Base-by-base conservation (phyloP, 495 filamentous ascomycete species). In the Margaritispora aquatica region DNA sequence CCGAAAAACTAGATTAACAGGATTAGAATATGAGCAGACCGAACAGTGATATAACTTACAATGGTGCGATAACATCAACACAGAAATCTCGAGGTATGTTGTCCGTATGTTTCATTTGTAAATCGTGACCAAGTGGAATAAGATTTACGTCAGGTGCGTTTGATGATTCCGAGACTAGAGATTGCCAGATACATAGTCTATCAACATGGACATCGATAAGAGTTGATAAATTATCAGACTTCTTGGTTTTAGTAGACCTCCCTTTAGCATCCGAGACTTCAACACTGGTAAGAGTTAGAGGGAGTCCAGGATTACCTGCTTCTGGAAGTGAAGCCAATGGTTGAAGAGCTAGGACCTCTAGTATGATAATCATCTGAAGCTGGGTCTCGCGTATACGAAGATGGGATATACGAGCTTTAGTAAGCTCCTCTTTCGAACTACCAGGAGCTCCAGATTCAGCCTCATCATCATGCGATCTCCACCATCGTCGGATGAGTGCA, bases 111-210 rank as follows among this genome's bases (percentile, higher is more conserved):
- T 61, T 61, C 19, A 46, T n/a, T 19, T 11, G 22, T 22, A 1
- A 17, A 19, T 19, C 44, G 2, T 44, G 15, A 17, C 48, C 38
- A 8, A 9, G 20, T 24, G 47, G 13, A 3, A 10, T 17, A 5
- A 22, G 7, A 22, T 2, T 21, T 10, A 13, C 31, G 1, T 36
- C 27, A 17, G 26, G n/a, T 15, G 52, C 31, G 3, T 36, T 38
- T 21, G 19, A 22, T 22, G 23, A 22, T 48, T 59, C 41, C 49
- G 52, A 17, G 11, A 81, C 79, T 53, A 88, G 83, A n/a, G 91
- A 90, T 66, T 96, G 92, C 95, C 95, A 98, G 38, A 98, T 98
- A 68, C 91, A 95, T 22, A 98, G 77, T 31, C 91, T 84, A 69
- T 98, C 95, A 11, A 96, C 81, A 51, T 96, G 84, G 2, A 96